Conservation (phyloP, 2,329 filamentous ascomycete genomes). For the Fusarium virguliforme region DNA sequence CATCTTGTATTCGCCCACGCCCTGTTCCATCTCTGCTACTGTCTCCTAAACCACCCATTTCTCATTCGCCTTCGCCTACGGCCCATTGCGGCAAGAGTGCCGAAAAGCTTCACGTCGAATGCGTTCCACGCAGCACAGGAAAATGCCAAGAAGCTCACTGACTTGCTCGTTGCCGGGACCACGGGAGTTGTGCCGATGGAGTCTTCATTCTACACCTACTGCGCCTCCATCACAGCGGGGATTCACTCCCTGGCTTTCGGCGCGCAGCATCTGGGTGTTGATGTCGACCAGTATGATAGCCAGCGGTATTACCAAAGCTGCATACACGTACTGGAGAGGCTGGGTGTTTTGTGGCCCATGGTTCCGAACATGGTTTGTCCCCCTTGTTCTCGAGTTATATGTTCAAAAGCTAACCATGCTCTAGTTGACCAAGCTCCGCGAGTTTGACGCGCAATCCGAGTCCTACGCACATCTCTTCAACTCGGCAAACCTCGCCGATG, state of each 20-base stretch:
- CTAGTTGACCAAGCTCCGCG: conserved; percentile 3
- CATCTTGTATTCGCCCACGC: conserved; percentile 35
- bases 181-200: conserved; percentile 5
- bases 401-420: background rate
- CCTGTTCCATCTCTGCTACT: conserved; percentile 50
- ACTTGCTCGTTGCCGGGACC: background rate
- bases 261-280: conserved; percentile 22
- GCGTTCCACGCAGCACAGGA: conserved; percentile 3
- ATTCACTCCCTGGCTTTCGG: conserved; percentile 31
- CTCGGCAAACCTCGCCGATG: background rate
- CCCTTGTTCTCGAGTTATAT: background rate
- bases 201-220: background rate
- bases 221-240: conserved; percentile 19
- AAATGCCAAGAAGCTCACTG: background rate
- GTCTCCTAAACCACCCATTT: conserved; percentile 68
- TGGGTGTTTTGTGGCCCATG: conserved; percentile 7
- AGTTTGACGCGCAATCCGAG: conserved; percentile 1
- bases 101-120: background rate
- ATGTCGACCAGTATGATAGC: conserved; percentile 16
- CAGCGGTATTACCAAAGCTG: background rate
- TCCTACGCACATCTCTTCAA: background rate
- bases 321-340: conserved; percentile 2
- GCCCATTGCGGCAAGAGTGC: conserved; percentile 2
- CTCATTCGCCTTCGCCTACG: conserved; percentile 57
- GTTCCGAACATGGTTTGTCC: conserved; percentile 9